Evolutionary conservation across 805 yeast species (phyloP), one percentile per base, ranked within the genome.

Genomic region (Ogataea thermomethanolica): DNA sequence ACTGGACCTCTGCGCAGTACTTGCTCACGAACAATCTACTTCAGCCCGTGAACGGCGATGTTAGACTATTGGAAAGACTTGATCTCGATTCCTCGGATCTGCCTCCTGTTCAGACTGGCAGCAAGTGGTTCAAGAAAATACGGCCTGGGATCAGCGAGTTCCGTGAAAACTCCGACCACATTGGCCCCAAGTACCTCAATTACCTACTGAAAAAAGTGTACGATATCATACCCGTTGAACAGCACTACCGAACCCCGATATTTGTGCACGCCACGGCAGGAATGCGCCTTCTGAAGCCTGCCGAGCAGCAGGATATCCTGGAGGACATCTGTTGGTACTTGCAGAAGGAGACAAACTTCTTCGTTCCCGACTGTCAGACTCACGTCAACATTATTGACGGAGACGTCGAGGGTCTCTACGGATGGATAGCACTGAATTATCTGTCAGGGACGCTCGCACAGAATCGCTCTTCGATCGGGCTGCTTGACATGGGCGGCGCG

Each of bases 231-330:
- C 90, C 90, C 11, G 62, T 66, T 38, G 73, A 76, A 12, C 85
- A 80, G 54, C 79, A 76, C 36, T 52, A 52, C 8, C 54, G 87
- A 34, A 82, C 90, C 0, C 90, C 90, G 0, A 67, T 82, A 1
- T 81, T 79, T 48, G 55, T 82, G 6, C 86, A 81, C 56, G 79
- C 85, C 1, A 81, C 88, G 0, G 88, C 84, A 0, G 86, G 86
- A 0, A 72, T 81, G 78, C 59, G 87, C 31, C 56, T 76, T 10
- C 59, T 81, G 29, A 70, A 69, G 14, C 83, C 81, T 1, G 62
- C 67, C 9, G 74, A 74, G 25, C 64, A 56, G 35, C 62, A 62
- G 30, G 58, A 59, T 12, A 68, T 80, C 13, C 53, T 80, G 41
- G 65, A 61, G 11, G 61, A 63, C 27, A 65, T 76, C 3, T 82